phyloP scores from a whole-genome alignment of 2,329 filamentous ascomycete species.

The Botrytis fabae region DNA sequence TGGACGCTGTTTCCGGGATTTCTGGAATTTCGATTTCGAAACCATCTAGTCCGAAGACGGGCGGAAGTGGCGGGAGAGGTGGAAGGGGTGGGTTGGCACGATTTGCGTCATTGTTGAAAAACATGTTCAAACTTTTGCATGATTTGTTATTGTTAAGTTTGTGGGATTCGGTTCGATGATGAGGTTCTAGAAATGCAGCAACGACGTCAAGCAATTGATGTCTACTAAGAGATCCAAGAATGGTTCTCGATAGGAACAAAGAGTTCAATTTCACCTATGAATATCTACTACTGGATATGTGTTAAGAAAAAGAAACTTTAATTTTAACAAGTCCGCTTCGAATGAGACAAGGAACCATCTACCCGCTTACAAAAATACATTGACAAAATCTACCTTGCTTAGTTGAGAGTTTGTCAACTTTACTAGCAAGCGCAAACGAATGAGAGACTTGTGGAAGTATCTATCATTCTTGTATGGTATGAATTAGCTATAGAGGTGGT shows the following conservation, averaged over 20 bases:
- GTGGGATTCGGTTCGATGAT: fast-evolving
- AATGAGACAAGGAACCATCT: not conserved
- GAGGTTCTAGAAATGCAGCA: not conserved
- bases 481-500: not conserved
- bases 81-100: not conserved
- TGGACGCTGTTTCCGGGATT: not conserved
- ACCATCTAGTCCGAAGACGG: not conserved
- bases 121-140: not conserved
- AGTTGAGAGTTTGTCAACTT: not conserved
- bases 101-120: not conserved
- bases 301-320: not conserved
- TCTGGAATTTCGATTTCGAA: not conserved
- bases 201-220: not conserved
- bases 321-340: not conserved
- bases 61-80: not conserved
- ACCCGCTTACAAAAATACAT: not conserved
- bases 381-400: not conserved
- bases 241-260: not conserved
- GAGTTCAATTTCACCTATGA: not conserved
- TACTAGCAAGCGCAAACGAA: not conserved
- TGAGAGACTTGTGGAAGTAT: not conserved
- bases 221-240: not conserved
- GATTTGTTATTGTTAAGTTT: not conserved
- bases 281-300: not conserved
- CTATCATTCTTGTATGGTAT: not conserved